These are phyloP conservation scores for Caloboletus firmus DNA, from an alignment of 1,284 basidiomycete species.

Conservation along the genomic window DNA sequence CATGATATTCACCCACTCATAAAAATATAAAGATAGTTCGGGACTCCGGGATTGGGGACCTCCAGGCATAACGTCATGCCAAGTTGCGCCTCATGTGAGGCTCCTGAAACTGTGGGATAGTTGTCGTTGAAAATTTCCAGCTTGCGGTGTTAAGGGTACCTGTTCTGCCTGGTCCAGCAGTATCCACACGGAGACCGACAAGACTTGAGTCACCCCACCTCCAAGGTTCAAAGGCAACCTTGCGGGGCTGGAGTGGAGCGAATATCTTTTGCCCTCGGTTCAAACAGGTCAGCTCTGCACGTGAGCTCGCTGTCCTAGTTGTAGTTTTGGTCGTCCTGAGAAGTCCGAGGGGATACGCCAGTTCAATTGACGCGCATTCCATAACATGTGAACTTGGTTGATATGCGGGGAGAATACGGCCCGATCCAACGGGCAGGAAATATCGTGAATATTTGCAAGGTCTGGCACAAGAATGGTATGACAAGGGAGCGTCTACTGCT, in stretches of 20 bases:
- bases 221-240: not conserved
- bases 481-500: not conserved
- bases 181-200: conserved; percentile 1
- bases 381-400: not conserved
- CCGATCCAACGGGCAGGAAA: not conserved
- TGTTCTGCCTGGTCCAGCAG: conserved; percentile 7
- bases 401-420: not conserved
- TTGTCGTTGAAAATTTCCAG: not conserved
- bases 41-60: not conserved
- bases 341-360: conserved; percentile 25
- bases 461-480: not conserved
- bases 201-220: not conserved
- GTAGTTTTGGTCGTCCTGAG: conserved; percentile 10
- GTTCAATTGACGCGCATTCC: not conserved
- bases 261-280: not conserved
- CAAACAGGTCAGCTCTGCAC: not conserved
- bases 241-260: too few relatives aligned
- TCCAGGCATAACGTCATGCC: not conserved
- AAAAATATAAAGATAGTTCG: not conserved
- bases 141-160: conserved; percentile 10
- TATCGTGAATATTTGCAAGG: not conserved
- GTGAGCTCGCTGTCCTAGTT: too few relatives aligned
- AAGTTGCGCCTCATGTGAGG: not conserved
- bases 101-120: conserved; percentile 10
- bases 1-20: not conserved